Conservation (phyloP, 352 stramenopile species). For the Globisporangium splendens region DNA sequence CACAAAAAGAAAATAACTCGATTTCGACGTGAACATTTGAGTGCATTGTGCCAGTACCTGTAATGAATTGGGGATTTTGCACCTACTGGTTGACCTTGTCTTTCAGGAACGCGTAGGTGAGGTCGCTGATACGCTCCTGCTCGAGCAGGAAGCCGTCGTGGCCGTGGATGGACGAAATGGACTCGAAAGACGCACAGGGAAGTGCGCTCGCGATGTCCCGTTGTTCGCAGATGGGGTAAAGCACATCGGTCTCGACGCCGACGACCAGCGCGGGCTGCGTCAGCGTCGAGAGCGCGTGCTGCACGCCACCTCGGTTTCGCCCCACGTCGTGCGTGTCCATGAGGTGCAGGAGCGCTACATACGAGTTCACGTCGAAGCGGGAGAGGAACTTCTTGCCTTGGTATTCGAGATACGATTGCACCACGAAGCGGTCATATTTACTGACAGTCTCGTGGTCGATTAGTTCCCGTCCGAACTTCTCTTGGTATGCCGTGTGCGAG, state of each 20-base stretch:
- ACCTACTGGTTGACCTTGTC: constrained; percentile 19
- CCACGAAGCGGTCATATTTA: constrained; percentile 44
- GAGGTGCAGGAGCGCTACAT: constrained; percentile 93
- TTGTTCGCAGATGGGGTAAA: constrained; percentile 95
- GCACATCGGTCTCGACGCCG: constrained; percentile 92
- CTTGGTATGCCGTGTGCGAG: constrained; percentile 86
- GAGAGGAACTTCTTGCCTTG: constrained; percentile 95
- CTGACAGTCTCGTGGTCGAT: constrained; percentile 17
- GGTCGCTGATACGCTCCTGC: constrained; percentile 88
- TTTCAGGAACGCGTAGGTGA: constrained; percentile 58
- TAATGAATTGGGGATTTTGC: no score
- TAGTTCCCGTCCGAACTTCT: constrained; percentile 90
- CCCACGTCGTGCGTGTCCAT: constrained; percentile 97
- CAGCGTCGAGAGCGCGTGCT: constrained; percentile 52
- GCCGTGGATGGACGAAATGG: constrained; percentile 89
- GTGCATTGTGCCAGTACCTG: no score
- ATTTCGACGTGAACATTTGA: no score
- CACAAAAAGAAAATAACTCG: no score
- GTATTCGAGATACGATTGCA: constrained; percentile 87
- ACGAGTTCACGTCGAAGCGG: constrained; percentile 95
- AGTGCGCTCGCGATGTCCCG: constrained; percentile 80
- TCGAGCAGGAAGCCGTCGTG: constrained; percentile 97
- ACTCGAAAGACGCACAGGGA: constrained; percentile 80
- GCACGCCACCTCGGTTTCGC: constrained; percentile 72
- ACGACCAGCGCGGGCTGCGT: constrained; percentile 87